These are phyloP conservation scores for Mortierella polycephala DNA, from an alignment of 371 early-diverging fungal genomes.

Conservation along the genomic window DNA sequence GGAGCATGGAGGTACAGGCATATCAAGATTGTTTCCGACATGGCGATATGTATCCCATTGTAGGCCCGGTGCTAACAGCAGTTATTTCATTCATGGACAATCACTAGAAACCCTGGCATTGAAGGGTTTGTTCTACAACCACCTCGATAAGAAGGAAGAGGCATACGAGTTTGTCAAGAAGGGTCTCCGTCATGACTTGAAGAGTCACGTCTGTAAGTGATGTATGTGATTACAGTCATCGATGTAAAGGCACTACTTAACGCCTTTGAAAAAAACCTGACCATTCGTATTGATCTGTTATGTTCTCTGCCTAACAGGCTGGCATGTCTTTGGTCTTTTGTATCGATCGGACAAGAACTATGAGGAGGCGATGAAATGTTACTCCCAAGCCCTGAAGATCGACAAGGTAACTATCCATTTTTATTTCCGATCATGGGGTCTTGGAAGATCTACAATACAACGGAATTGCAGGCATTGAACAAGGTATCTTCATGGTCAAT, in stretches of 20 bases:
- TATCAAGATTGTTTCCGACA: too few relatives aligned
- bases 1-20: conserved; percentile 86
- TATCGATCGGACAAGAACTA: conserved; percentile 94
- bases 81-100: background rate
- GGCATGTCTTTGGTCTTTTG: conserved; percentile 96
- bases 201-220: conserved; percentile 85
- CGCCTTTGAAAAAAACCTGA: background rate
- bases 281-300: background rate
- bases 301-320: conserved; percentile 63
- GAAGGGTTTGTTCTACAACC: conserved; percentile 92
- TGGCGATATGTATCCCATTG: too few relatives aligned
- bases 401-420: conserved; percentile 71
- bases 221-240: background rate
- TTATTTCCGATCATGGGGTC: background rate
- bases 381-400: conserved; percentile 85
- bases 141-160: conserved; percentile 92
- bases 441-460: background rate
- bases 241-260: background rate
- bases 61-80: too few relatives aligned
- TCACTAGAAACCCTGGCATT: conserved; percentile 89
- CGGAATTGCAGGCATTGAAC: too few relatives aligned
- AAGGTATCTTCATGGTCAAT: background rate
- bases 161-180: conserved; percentile 89
- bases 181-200: conserved; percentile 83
- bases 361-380: conserved; percentile 93